Conservation (phyloP, 208 protist species). For the Leishmania tarentolae region DNA sequence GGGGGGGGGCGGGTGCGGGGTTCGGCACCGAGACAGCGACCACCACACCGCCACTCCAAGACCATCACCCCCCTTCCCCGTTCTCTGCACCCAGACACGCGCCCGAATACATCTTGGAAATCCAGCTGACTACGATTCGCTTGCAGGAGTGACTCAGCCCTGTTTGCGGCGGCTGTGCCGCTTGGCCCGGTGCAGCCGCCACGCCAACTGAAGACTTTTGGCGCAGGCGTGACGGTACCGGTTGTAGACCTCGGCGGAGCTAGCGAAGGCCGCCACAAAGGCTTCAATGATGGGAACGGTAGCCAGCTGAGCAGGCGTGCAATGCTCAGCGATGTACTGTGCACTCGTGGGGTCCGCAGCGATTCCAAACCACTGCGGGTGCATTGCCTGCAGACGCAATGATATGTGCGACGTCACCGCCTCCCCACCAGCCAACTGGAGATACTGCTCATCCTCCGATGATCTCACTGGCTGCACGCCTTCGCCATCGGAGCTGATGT, state of each 20-base stretch:
- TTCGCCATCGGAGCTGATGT: neutral
- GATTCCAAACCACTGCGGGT: conserved; percentile 48
- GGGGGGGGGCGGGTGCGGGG: too few relatives aligned
- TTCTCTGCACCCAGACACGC: neutral
- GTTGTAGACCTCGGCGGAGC: conserved; percentile 25
- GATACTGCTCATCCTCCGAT: conserved; percentile 17
- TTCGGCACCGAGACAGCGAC: neutral
- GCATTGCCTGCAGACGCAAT: conserved; percentile 28
- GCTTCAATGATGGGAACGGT: conserved; percentile 30
- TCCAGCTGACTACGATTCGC: neutral
- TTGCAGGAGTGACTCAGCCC: neutral
- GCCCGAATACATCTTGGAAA: neutral
- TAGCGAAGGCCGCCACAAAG: conserved; percentile 40
- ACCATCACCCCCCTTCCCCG: neutral
- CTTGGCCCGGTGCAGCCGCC: conserved; percentile 14
- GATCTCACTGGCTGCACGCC: neutral
- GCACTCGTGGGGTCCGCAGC: conserved; percentile 17
- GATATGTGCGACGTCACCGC: conserved; percentile 30
- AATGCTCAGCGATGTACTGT: conserved; percentile 2
- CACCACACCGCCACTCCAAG: neutral
- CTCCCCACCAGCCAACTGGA: conserved; percentile 17
- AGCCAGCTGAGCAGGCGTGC: conserved; percentile 12
- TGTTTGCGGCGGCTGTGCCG: neutral
- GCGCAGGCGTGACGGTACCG: conserved; percentile 40
- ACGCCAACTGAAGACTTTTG: conserved; percentile 39